Percentiles rank a stretch among this genome's conserved stretches.
phyloP scores from a whole-genome alignment of 768 basidiomycete genomes.

The Pulveroboletus frians region DNA sequence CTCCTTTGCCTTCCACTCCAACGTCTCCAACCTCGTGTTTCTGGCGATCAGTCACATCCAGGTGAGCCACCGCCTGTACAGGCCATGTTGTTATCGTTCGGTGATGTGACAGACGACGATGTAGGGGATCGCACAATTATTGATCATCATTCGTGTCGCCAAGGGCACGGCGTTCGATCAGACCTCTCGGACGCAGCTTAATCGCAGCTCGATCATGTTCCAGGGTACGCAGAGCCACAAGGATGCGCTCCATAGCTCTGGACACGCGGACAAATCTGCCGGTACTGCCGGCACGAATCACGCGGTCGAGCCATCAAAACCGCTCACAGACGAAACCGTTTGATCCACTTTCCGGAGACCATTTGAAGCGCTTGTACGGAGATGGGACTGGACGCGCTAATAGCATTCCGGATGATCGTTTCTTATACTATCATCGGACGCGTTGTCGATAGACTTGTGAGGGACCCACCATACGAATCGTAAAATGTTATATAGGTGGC shows the following conservation, averaged over 20 bases:
- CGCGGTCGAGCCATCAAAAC: background rate
- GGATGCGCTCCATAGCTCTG: background rate
- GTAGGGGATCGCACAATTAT: conserved; percentile 32
- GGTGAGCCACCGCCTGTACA: conserved; percentile 14
- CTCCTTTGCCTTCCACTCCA: conserved; percentile 19
- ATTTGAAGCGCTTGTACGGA: background rate
- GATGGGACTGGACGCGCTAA: no score
- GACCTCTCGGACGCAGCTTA: background rate
- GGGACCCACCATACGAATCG: no score
- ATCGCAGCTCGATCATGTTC: conserved; percentile 6
- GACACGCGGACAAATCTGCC: background rate
- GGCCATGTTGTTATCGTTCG: background rate
- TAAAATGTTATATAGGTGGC: no score
- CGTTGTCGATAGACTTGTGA: no score
- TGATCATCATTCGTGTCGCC: conserved; percentile 36
- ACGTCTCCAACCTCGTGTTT: conserved; percentile 32
- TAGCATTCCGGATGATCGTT: no score
- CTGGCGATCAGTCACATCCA: conserved; percentile 30
- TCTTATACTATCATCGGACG: no score
- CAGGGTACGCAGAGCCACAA: background rate
- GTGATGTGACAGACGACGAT: background rate
- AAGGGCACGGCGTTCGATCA: conserved; percentile 22
- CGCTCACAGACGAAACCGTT: background rate
- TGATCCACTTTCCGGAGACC: background rate
- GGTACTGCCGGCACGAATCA: background rate